phyloP scores from a whole-genome alignment of 2,329 filamentous ascomycete species.

The Boeremia lycopersici region DNA sequence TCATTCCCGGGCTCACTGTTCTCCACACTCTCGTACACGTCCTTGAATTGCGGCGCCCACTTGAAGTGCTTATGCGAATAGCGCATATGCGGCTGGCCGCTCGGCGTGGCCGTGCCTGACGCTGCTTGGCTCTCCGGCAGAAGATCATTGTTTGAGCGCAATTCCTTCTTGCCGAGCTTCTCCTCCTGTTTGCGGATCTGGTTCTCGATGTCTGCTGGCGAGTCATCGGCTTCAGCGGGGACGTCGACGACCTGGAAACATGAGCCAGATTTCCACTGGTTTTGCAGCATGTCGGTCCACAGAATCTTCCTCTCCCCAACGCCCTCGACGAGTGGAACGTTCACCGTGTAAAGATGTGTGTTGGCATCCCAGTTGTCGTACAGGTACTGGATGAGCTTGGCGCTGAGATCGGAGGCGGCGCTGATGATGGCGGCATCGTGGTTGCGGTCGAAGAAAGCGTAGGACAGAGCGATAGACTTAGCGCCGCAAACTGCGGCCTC shows the following conservation, averaged over 20 bases:
- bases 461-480: conserved; percentile 79
- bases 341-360: conserved; percentile 87
- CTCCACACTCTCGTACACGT: conserved; percentile 88
- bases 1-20: conserved; percentile 81
- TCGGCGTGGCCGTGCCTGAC: conserved; percentile 40
- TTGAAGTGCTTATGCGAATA: conserved; percentile 89
- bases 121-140: conserved; percentile 25
- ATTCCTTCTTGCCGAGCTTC: conserved; percentile 52
- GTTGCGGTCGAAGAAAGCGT: conserved; percentile 85
- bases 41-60: conserved; percentile 86
- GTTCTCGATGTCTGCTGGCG: conserved; percentile 71
- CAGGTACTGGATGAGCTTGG: conserved; percentile 79
- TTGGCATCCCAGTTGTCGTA: conserved; percentile 72
- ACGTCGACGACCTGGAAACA: conserved; percentile 84
- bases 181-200: conserved; percentile 70
- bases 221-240: conserved; percentile 64
- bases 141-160: conserved; percentile 32
- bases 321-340: conserved; percentile 82
- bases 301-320: conserved; percentile 74
- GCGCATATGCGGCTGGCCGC: conserved; percentile 46
- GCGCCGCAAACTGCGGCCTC: conserved; percentile 56
- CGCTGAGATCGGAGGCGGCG: conserved; percentile 74
- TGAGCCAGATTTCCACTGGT: conserved; percentile 82
- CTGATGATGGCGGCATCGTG: conserved; percentile 83
- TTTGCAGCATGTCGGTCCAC: conserved; percentile 88